Evolutionary conservation across 768 basidiomycete species (phyloP).

Genomic region (Boletus sp.): DNA sequence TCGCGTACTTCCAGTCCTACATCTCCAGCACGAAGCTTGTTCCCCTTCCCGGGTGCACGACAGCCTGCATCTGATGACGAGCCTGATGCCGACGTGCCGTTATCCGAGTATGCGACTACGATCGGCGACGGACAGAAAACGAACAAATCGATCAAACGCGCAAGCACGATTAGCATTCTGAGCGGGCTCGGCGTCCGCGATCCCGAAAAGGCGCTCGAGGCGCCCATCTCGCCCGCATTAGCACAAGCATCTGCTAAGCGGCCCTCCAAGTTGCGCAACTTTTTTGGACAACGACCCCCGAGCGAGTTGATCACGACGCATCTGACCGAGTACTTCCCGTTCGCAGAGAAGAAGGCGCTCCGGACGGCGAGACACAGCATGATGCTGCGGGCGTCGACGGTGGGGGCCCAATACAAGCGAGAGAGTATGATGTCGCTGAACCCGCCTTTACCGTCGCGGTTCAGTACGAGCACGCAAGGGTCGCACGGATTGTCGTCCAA

Average conservation of each 20-base stretch:
- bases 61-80: conserved; percentile 35
- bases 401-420: conserved; percentile 37
- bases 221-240: conserved; percentile 51
- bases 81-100: conserved; percentile 32
- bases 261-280: conserved; percentile 82
- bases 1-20: conserved; percentile 36
- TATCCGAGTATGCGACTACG: conserved; percentile 32
- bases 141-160: conserved; percentile 59
- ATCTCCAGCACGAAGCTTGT: conserved; percentile 24
- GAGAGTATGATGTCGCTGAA: conserved; percentile 47
- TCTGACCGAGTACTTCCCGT: conserved; percentile 93
- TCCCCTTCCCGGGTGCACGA: conserved; percentile 10
- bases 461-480: conserved; percentile 36
- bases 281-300: conserved; percentile 97
- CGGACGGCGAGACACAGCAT: conserved; percentile 90
- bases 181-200: conserved; percentile 89
- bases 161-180: conserved; percentile 92
- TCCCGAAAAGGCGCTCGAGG: conserved; percentile 63
- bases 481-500: conserved; percentile 49
- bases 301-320: conserved; percentile 96
- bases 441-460: conserved; percentile 39
- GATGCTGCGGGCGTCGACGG: conserved; percentile 56
- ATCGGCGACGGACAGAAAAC: conserved; percentile 27
- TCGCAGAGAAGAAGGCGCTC: conserved; percentile 87
- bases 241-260: conserved; percentile 35